phyloP scores from a whole-genome alignment of 139 green algal genomes.

The Tetraselmis striata region DNA sequence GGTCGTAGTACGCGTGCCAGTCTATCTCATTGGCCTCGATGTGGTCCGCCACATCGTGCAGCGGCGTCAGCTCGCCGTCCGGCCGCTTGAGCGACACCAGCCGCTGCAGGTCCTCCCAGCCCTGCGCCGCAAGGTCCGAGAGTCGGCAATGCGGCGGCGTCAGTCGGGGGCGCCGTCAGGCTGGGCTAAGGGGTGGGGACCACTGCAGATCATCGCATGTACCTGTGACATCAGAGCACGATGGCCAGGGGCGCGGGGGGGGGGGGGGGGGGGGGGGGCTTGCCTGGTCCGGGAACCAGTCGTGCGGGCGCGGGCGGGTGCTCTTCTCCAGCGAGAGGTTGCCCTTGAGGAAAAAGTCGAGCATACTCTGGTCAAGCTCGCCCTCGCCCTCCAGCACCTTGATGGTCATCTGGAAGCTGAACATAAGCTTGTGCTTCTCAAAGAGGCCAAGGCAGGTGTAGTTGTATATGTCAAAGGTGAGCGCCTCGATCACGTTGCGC shows the following conservation, averaged over 20 bases:
- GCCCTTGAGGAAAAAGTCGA: constrained; percentile 88
- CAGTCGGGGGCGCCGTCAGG: too few relatives aligned
- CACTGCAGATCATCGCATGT: too few relatives aligned
- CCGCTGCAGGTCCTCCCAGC: constrained; percentile 78
- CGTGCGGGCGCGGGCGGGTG: constrained; percentile 31
- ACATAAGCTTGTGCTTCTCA: constrained; percentile 76
- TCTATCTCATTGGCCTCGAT: constrained; percentile 51
- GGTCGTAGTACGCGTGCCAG: constrained; percentile 66
- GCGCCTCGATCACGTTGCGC: constrained; percentile 63
- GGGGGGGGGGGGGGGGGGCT: too few relatives aligned
- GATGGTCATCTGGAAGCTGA: constrained; percentile 73
- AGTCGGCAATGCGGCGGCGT: too few relatives aligned
- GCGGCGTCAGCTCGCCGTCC: constrained; percentile 24
- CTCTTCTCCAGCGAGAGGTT: constrained; percentile 71
- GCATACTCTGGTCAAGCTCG: constrained; percentile 44
- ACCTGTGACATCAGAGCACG: too few relatives aligned
- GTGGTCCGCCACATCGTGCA: constrained; percentile 47
- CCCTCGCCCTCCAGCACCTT: constrained; percentile 66
- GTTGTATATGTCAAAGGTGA: constrained; percentile 74
- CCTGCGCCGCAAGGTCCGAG: constrained; percentile 29
- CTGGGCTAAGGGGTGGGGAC: too few relatives aligned
- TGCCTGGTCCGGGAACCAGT: constrained; percentile 62
- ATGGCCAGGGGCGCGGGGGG: too few relatives aligned
- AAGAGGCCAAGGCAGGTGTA: constrained; percentile 79
- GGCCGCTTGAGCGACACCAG: constrained; percentile 44